phyloP scores from a whole-genome alignment of 176 grass and related monocot species.

The Aegilops umbellulata region DNA sequence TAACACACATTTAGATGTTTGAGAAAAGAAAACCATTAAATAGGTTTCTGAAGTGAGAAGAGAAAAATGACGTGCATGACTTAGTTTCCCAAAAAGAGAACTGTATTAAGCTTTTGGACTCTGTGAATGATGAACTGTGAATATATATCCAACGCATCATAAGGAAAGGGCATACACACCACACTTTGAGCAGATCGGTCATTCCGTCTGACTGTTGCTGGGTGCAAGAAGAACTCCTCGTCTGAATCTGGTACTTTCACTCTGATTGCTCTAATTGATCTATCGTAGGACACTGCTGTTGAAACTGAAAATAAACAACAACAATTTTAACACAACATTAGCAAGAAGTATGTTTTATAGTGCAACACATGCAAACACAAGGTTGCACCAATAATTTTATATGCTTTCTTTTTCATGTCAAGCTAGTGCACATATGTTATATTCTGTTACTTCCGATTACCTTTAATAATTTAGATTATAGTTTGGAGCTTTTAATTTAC shows the following conservation, averaged over 20 bases:
- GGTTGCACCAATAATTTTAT: neutral
- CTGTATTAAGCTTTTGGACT: neutral
- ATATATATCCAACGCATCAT: neutral
- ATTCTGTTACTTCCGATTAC: neutral
- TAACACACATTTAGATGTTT: neutral
- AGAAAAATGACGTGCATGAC: neutral
- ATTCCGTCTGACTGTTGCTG: slow-evolving; percentile 87
- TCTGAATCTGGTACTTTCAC: slow-evolving; percentile 97
- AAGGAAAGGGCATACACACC: slow-evolving; percentile 46
- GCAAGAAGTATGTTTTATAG: slow-evolving; percentile 18
- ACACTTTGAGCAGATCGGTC: slow-evolving; percentile 96
- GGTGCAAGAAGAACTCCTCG: slow-evolving; percentile 94
- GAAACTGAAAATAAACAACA: slow-evolving; percentile 62
- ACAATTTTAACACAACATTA: neutral
- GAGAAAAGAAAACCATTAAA: neutral
- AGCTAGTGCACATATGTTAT: neutral
- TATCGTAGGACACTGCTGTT: slow-evolving; percentile 95
- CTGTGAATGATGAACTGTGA: neutral
- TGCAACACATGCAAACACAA: neutral
- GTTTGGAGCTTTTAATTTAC: slow-evolving; percentile 32
- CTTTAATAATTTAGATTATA: neutral
- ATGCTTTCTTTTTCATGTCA: neutral
- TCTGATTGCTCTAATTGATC: slow-evolving; percentile 78
- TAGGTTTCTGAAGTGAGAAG: neutral
- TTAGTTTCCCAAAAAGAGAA: neutral